phyloP scores from a whole-genome alignment of 1,284 basidiomycete species.

The Ustanciosporium gigantosporum region DNA sequence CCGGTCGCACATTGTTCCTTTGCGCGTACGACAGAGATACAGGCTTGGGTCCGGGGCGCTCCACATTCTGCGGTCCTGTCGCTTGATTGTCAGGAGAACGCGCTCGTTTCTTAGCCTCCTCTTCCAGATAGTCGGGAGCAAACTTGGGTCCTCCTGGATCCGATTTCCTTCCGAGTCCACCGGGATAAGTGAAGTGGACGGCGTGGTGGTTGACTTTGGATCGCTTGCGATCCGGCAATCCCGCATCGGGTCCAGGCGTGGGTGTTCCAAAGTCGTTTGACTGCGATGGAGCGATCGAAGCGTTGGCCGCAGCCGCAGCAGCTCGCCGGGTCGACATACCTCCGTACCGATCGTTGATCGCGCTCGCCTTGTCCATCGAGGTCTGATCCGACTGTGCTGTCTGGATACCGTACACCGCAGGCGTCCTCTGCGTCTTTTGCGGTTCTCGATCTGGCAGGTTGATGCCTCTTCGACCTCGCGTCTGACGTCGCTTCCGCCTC shows the following conservation, averaged over 20 bases:
- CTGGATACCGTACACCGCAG: conserved; percentile 56
- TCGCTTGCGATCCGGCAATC: conserved; percentile 39
- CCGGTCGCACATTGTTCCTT: conserved; percentile 47
- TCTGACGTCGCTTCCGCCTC: conserved; percentile 79
- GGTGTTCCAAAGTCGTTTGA: conserved; percentile 38
- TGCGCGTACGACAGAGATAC: conserved; percentile 37
- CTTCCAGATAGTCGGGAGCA: conserved; percentile 34
- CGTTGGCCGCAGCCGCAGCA: conserved; percentile 53
- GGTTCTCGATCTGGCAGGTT: conserved; percentile 90
- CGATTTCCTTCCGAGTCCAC: conserved; percentile 48
- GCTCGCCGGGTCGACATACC: conserved; percentile 45
- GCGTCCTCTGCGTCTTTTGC: conserved; percentile 77
- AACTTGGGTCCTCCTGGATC: conserved; percentile 45
- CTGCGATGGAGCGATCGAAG: conserved; percentile 44
- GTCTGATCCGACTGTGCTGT: conserved; percentile 35
- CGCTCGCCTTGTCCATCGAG: conserved; percentile 14
- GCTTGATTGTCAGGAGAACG: conserved; percentile 39
- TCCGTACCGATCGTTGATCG: conserved; percentile 28
- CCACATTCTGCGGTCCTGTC: conserved; percentile 18
- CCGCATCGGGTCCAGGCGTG: conserved; percentile 39
- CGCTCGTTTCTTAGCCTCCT: conserved; percentile 36
- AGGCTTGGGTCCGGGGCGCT: conserved; percentile 28
- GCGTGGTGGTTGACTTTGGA: conserved; percentile 48
- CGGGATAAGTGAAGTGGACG: conserved; percentile 52
- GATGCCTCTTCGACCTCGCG: conserved; percentile 84